Evolutionary conservation across 1,139 yeast species (phyloP).

Genomic region (Trichomonascaceae sp.): DNA sequence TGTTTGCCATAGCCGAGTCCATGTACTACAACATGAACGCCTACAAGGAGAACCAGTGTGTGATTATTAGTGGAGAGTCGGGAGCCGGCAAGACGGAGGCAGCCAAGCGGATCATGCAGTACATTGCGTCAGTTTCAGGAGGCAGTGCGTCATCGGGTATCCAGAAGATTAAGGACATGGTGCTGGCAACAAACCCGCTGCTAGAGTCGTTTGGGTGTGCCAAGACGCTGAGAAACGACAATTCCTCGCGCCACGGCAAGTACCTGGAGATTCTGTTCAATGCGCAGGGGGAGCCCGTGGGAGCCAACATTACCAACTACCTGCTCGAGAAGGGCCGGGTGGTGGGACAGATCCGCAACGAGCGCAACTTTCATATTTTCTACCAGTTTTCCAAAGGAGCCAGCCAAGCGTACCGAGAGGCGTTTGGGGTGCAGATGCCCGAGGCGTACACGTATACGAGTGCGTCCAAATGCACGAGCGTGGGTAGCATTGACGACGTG

Average conservation of each 20-base stretch:
- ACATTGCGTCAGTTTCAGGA: slow-evolving; percentile 79
- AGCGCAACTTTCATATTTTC: slow-evolving; percentile 93
- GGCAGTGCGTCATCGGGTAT: slow-evolving; percentile 42
- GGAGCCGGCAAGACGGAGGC: slow-evolving; percentile 99
- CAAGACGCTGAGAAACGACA: slow-evolving; percentile 88
- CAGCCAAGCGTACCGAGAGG: slow-evolving; percentile 68
- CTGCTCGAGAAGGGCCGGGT: slow-evolving; percentile 90
- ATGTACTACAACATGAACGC: slow-evolving; percentile 95
- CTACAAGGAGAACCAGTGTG: slow-evolving; percentile 93
- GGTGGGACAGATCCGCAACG: slow-evolving; percentile 82
- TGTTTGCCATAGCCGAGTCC: slow-evolving; percentile 92
- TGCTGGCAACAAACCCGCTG: slow-evolving; percentile 91
- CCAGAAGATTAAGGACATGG: slow-evolving; percentile 89
- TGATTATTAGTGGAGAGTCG: slow-evolving; percentile 94
- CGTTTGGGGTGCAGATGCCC: slow-evolving; percentile 83
- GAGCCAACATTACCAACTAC: slow-evolving; percentile 93
- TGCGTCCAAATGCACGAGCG: slow-evolving; percentile 73
- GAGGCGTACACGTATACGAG: slow-evolving; percentile 86
- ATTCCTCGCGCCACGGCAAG: slow-evolving; percentile 96
- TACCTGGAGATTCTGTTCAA: slow-evolving; percentile 87
- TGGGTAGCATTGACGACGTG: slow-evolving; percentile 74
- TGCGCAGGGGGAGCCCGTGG: slow-evolving; percentile 71
- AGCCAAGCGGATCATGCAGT: slow-evolving; percentile 97
- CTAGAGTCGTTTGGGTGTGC: slow-evolving; percentile 98
- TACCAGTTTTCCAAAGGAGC: slow-evolving; percentile 94